Evolutionary conservation across 768 basidiomycete species (phyloP).

Genomic region (Antrodiella citrinella): DNA sequence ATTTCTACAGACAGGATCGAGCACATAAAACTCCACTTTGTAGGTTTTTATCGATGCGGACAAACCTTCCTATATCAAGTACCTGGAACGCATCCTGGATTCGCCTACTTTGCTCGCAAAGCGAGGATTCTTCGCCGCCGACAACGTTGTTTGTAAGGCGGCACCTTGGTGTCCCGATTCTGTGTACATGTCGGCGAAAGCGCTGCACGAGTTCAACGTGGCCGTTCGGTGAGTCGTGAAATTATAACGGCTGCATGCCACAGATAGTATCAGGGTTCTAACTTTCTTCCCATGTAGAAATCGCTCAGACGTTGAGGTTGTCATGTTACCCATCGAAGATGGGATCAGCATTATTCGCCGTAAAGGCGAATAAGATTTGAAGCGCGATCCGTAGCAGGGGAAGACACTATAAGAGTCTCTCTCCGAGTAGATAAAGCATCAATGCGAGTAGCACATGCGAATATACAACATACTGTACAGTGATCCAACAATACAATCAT

Average conservation of each 20-base stretch:
- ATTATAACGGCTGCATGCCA: neutral
- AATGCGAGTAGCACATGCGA: neutral
- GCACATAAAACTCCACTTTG: too few relatives aligned
- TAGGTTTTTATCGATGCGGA: conserved; percentile 12
- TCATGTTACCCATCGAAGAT: conserved; percentile 10
- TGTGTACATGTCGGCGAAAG: neutral
- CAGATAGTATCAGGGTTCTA: neutral
- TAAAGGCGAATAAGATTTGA: conserved; percentile 3
- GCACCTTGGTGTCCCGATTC: conserved; percentile 9
- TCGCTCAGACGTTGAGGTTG: conserved; percentile 6
- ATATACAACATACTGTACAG: too few relatives aligned
- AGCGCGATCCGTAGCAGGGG: neutral
- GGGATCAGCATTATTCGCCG: conserved; percentile 9
- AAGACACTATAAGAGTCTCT: neutral
- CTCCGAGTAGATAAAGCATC: neutral
- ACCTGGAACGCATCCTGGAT: conserved; percentile 5
- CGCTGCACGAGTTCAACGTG: conserved; percentile 1
- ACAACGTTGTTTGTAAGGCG: conserved; percentile 9
- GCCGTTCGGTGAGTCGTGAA: conserved; percentile 1
- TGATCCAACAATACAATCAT: too few relatives aligned
- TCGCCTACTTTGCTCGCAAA: conserved; percentile 3
- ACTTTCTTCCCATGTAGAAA: neutral
- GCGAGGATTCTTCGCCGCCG: conserved; percentile 7
- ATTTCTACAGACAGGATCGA: too few relatives aligned
- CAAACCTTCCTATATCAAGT: conserved; percentile 7